Percentiles rank a stretch among this genome's conserved stretches.
These are phyloP conservation scores for Zygosaccharomyces sapae DNA, from an alignment of 1,139 yeast species.

Conservation along the genomic window DNA sequence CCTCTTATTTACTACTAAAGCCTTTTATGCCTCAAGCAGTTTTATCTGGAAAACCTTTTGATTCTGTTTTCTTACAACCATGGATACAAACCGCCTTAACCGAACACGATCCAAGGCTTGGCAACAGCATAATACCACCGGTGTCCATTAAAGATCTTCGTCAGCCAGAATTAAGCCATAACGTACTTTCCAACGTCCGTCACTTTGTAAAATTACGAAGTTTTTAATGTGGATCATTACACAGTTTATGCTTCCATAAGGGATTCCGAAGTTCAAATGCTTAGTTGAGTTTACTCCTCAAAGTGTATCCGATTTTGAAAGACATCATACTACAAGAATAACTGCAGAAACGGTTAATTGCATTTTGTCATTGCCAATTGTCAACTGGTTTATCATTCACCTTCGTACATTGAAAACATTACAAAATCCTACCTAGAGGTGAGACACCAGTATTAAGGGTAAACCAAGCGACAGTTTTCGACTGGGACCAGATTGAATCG, in stretches of 20 bases:
- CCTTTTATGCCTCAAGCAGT: constrained; percentile 14
- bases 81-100: constrained; percentile 21
- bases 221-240: constrained; percentile 23
- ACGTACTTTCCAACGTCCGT: constrained; percentile 12
- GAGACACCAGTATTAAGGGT: constrained; percentile 22
- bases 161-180: constrained; percentile 10
- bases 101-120: constrained; percentile 8
- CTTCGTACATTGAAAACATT: constrained; percentile 8
- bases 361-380: constrained; percentile 27
- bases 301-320: constrained; percentile 29
- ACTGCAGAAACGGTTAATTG: constrained; percentile 26
- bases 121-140: constrained; percentile 15
- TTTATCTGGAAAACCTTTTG: constrained; percentile 9
- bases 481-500: constrained; percentile 25
- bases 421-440: constrained; percentile 3
- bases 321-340: constrained; percentile 20
- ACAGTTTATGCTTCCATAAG: constrained; percentile 25
- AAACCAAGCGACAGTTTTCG: constrained; percentile 24
- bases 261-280: constrained; percentile 22
- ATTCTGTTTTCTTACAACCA: constrained; percentile 15
- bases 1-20: too few relatives aligned
- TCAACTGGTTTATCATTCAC: constrained; percentile 16
- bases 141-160: constrained; percentile 12
- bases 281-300: constrained; percentile 33
- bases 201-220: constrained; percentile 25